Conservation (phyloP, 1,284 basidiomycete genomes). For the Trichosporon asahii region DNA sequence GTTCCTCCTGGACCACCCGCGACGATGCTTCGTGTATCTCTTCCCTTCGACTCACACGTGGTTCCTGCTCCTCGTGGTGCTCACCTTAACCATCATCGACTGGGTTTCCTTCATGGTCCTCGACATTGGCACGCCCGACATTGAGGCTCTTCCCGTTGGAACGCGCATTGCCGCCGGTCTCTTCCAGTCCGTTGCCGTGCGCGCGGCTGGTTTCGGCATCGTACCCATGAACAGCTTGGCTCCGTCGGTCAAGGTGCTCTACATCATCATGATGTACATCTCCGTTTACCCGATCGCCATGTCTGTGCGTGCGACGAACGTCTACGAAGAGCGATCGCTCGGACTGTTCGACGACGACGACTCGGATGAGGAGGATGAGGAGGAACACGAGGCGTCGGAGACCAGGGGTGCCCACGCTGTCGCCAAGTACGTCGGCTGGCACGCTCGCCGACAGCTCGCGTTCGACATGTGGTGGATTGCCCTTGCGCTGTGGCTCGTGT, state of each 20-base stretch:
- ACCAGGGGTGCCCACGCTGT: constrained; percentile 43
- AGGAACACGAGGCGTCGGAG: constrained; percentile 45
- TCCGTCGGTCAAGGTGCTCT: constrained; percentile 77
- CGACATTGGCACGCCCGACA: constrained; percentile 74
- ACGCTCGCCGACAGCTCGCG: constrained; percentile 76
- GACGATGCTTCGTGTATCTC: constrained; percentile 79
- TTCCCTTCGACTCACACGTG: constrained; percentile 95
- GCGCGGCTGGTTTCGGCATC: constrained; percentile 81
- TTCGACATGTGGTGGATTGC: constrained; percentile 93
- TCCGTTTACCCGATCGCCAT: constrained; percentile 57
- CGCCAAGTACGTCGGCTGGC: constrained; percentile 52
- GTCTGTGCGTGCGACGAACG: constrained; percentile 93
- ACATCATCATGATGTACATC: constrained; percentile 75
- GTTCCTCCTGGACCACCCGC: constrained; percentile 92
- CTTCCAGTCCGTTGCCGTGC: constrained; percentile 70
- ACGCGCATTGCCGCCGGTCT: constrained; percentile 64
- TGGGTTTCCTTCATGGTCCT: constrained; percentile 85
- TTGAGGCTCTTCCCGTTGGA: constrained; percentile 68
- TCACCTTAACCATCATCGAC: constrained; percentile 74
- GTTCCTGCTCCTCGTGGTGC: constrained; percentile 70
- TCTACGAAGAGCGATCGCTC: constrained; percentile 87
- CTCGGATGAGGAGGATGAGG: constrained; percentile 52
- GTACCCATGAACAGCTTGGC: constrained; percentile 69
- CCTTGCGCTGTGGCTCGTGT: constrained; percentile 71
- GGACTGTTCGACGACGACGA: constrained; percentile 65